Conservation (phyloP, 2,329 filamentous ascomycete species). For the Raffaelea arxii region DNA sequence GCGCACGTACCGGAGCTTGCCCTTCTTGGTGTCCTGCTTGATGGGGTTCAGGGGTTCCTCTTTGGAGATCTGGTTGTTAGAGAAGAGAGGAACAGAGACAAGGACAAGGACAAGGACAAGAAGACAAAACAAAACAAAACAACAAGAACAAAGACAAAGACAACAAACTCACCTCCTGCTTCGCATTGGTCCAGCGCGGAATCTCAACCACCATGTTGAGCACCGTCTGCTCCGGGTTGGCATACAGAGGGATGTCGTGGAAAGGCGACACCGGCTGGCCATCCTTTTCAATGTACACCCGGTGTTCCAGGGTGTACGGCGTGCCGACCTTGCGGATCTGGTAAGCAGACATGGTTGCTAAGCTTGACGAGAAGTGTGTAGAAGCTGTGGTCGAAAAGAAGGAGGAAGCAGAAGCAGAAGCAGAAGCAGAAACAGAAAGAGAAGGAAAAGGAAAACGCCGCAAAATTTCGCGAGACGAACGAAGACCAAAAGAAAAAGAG, state of each 20-base stretch:
- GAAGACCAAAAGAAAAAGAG: too few relatives aligned
- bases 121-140: not conserved
- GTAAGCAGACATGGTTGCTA: constrained; percentile 48
- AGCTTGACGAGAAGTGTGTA: constrained; percentile 9
- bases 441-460: not conserved
- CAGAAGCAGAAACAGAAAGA: not conserved
- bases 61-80: constrained; percentile 73
- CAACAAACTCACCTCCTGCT: constrained; percentile 73
- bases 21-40: constrained; percentile 99
- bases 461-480: constrained; percentile 1
- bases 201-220: constrained; percentile 99
- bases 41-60: constrained; percentile 97
- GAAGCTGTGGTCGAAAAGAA: constrained; percentile 8
- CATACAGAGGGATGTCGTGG: constrained; percentile 97
- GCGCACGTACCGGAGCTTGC: constrained; percentile 97
- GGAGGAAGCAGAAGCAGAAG: not conserved
- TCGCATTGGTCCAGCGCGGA: constrained; percentile 98
- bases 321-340: constrained; percentile 77
- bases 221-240: constrained; percentile 90
- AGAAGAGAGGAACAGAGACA: not conserved
- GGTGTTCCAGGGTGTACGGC: constrained; percentile 91
- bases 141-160: not conserved
- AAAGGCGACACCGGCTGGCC: constrained; percentile 88
- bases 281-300: constrained; percentile 97
- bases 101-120: not conserved